A percentile compares a stretch with the other conserved stretches of the same genome.
These are phyloP conservation scores for Apophysomyces sp. DNA, from an alignment of 371 early-diverging fungal genomes.

Conservation along the genomic window DNA sequence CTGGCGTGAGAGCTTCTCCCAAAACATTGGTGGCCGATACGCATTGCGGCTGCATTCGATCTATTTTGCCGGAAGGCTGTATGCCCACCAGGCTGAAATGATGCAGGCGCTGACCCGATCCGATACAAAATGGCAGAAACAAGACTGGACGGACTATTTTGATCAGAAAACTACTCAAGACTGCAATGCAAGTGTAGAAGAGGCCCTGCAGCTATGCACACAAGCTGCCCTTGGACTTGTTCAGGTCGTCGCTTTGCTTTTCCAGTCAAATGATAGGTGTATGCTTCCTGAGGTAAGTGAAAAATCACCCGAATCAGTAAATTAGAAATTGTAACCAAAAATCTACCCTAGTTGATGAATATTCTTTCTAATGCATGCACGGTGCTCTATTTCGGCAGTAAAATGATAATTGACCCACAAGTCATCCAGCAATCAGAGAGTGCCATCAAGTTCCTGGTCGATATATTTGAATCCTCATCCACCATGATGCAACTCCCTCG, in stretches of 20 bases:
- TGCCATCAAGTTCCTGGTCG: background rate
- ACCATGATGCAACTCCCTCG: slow-evolving; percentile 1
- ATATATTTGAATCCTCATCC: background rate
- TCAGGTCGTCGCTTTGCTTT: slow-evolving; percentile 12
- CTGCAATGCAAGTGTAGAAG: slow-evolving; percentile 10
- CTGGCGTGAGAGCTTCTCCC: slow-evolving; percentile 10
- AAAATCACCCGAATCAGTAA: too few relatives aligned
- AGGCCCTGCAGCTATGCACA: slow-evolving; percentile 18
- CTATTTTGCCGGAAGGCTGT: slow-evolving; percentile 23
- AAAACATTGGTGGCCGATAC: slow-evolving; percentile 1
- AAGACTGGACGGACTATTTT: slow-evolving; percentile 25
- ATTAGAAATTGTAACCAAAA: background rate
- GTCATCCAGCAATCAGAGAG: background rate
- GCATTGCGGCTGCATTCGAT: slow-evolving; percentile 19
- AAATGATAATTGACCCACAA: slow-evolving; percentile 12
- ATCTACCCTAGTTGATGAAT: slow-evolving; percentile 15
- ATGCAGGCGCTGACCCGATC: slow-evolving; percentile 13
- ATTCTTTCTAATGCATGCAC: slow-evolving; percentile 24
- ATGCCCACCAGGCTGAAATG: slow-evolving; percentile 24
- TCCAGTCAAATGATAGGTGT: slow-evolving; percentile 21
- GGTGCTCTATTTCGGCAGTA: slow-evolving; percentile 30
- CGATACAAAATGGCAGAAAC: background rate
- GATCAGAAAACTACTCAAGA: background rate
- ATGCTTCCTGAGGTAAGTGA: slow-evolving; percentile 19
- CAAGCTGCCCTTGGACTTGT: slow-evolving; percentile 25